Evolutionary conservation across 495 filamentous ascomycete species (phyloP).

Genomic region (Corynascus novoguineensis): DNA sequence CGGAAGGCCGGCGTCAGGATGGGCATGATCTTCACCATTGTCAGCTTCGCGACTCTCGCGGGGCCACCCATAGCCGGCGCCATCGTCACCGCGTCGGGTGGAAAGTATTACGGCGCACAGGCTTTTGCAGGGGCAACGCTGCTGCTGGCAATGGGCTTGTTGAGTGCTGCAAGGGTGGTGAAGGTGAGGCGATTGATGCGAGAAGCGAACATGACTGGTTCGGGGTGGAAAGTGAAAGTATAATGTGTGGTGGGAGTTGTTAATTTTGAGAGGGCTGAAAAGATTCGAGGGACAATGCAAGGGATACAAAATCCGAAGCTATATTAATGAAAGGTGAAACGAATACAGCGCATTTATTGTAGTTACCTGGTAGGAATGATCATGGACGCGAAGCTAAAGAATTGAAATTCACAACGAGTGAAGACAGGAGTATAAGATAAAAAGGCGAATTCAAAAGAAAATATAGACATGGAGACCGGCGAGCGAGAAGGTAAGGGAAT

Average conservation of each 20-base stretch:
- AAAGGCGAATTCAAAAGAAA: no score
- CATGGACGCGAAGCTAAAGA: no score
- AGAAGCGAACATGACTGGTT: background rate
- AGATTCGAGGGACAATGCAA: no score
- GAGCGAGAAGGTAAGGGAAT: no score
- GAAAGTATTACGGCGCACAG: conserved; percentile 59
- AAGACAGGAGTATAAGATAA: no score
- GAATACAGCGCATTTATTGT: no score
- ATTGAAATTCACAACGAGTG: no score
- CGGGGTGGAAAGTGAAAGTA: conserved; percentile 18
- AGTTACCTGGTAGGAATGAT: no score
- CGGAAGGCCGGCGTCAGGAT: conserved; percentile 65
- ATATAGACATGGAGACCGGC: no score
- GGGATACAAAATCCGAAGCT: no score
- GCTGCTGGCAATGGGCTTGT: conserved; percentile 37
- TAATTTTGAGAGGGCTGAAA: no score
- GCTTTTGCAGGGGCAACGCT: conserved; percentile 51
- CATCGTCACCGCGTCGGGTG: conserved; percentile 51
- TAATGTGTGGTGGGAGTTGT: conserved; percentile 1
- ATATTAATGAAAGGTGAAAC: no score
- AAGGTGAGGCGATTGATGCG: conserved; percentile 29
- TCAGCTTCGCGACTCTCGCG: conserved; percentile 65
- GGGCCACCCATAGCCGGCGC: conserved; percentile 72
- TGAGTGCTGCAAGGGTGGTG: conserved; percentile 36
- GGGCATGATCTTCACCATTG: conserved; percentile 77